Evolutionary conservation across 306 rosid species (phyloP), one percentile per base, ranked within the genome.

Genomic region (Ziziphus jujuba): DNA sequence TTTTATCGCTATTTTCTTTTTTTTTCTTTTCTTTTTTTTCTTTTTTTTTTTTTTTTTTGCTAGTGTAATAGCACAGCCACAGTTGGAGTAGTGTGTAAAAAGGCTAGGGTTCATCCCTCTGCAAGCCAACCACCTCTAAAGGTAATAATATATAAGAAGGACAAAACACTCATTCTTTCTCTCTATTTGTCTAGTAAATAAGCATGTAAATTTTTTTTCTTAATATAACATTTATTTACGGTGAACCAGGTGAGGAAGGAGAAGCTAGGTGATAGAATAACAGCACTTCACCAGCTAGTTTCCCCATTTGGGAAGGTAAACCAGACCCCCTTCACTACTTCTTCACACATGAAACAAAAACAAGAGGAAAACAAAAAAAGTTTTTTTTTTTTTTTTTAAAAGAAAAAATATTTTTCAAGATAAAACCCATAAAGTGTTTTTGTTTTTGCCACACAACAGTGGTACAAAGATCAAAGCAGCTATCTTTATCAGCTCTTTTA

Each of bases 261-360:
- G 89, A 90, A 90, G 79, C 87, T 90, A 5, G 96, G 91, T 11
- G 96, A 85, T 74, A 90, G 95, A 84, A 87, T 90, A 72, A 90
- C 96, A 69, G 73, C 95, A 0, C 96, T 90, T 66, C 96, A 90
- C 75, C 96, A 90, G 74, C 76, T 90, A 44, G 96, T 90, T 76
- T 90, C 95, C 75, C 96, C 96, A 65, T 90, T 90, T 73, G 96
- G 96, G 75, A 90, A 90, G 96, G 96, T 87, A 75, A 19, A 12
- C 43, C 40, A n/a, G n/a, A 44, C 9, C 7, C 35, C 34, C 15
- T 59, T 22, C 16, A 53, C 16, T 44, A 15, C 38, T 33, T 15
- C 38, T 33, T 15, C 35, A 19, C 21, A 11, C 65, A 70, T 48
- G 45, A 20, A 51, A 45, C 35, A 50, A 17, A 9, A 40, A 12